Conservation (phyloP, 108 stramenopile species). For the Cyclotella distinguenda region DNA sequence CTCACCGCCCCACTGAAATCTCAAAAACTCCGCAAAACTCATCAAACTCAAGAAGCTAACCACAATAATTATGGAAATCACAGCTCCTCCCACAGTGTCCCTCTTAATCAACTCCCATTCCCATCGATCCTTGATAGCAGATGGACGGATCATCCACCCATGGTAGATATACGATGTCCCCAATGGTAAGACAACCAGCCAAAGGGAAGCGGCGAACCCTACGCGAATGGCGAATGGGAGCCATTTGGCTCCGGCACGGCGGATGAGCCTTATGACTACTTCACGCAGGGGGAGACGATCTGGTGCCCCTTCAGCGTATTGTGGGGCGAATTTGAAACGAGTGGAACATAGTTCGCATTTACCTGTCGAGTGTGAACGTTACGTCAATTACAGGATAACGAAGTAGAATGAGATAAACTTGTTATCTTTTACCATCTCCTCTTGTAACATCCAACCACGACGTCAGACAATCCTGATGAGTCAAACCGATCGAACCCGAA, state of each 20-base stretch:
- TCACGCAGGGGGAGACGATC: slow-evolving; percentile 63
- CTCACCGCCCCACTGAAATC: slow-evolving; percentile 58
- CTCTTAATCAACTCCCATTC: slow-evolving; percentile 51
- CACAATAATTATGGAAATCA: slow-evolving; percentile 78
- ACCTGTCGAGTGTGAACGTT: slow-evolving; percentile 22
- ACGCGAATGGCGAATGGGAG: slow-evolving; percentile 73
- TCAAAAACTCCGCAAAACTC: slow-evolving; percentile 94
- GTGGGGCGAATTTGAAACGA: slow-evolving; percentile 80
- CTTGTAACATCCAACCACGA: slow-evolving; percentile 83
- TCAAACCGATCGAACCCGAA: slow-evolving; percentile 86
- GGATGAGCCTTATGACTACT: slow-evolving; percentile 67
- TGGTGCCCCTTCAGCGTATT: slow-evolving; percentile 80
- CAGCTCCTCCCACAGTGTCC: slow-evolving; percentile 77
- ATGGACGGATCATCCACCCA: slow-evolving; percentile 83
- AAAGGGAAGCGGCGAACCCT: slow-evolving; percentile 59
- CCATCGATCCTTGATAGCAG: slow-evolving; percentile 53
- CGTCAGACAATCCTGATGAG: slow-evolving; percentile 90
- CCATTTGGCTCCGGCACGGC: slow-evolving; percentile 67
- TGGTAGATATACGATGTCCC: slow-evolving; percentile 87
- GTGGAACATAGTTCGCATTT: slow-evolving; percentile 85
- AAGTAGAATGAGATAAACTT: background rate
- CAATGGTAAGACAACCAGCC: slow-evolving; percentile 83
- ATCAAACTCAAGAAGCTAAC: slow-evolving; percentile 88
- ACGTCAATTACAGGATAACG: background rate
- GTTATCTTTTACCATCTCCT: slow-evolving; percentile 49